Evolutionary conservation across 2,329 filamentous ascomycete genomes (phyloP).

Genomic region (Aspergillus sergii): DNA sequence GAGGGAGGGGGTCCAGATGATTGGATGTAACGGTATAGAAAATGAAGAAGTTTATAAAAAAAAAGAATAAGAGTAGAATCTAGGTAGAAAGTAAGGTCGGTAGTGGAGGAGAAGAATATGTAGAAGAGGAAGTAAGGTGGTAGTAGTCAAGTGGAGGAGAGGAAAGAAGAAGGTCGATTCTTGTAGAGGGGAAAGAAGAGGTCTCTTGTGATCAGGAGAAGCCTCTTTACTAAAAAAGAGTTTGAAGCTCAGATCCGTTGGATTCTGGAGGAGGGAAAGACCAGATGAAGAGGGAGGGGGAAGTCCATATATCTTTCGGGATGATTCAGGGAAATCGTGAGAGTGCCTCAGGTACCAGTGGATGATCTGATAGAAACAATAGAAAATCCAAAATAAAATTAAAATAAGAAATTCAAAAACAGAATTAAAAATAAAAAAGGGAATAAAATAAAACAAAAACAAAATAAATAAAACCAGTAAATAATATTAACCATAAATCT

Average conservation of each 20-base stretch:
- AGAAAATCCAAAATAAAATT: background rate
- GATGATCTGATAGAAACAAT: conserved; percentile 4
- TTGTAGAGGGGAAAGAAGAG: conserved; percentile 9
- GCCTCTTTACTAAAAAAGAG: conserved; percentile 13
- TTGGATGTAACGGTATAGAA: conserved; percentile 7
- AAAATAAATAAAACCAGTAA: conserved; percentile 6
- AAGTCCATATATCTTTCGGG: conserved; percentile 20
- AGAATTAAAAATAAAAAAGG: conserved; percentile 6
- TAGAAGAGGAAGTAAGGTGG: conserved; percentile 15
- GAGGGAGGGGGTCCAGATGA: conserved; percentile 6
- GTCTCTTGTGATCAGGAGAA: conserved; percentile 19
- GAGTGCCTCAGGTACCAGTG: conserved; percentile 5
- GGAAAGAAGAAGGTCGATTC: conserved; percentile 17
- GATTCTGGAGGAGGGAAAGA: conserved; percentile 18
- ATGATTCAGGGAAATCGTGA: conserved; percentile 8
- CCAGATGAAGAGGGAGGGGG: conserved; percentile 23
- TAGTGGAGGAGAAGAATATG: conserved; percentile 15
- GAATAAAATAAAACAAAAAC: conserved; percentile 2
- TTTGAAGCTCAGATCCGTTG: conserved; percentile 15
- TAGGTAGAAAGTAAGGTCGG: conserved; percentile 9
- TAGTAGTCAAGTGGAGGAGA: conserved; percentile 13
- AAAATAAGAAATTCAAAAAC: background rate
- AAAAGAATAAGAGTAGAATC: conserved; percentile 15
- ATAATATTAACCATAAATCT: conserved; percentile 7
- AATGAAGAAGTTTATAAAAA: conserved; percentile 1